These are phyloP conservation scores for Mucor mucedo DNA, from an alignment of 371 early-diverging fungal genomes.

Conservation along the genomic window DNA sequence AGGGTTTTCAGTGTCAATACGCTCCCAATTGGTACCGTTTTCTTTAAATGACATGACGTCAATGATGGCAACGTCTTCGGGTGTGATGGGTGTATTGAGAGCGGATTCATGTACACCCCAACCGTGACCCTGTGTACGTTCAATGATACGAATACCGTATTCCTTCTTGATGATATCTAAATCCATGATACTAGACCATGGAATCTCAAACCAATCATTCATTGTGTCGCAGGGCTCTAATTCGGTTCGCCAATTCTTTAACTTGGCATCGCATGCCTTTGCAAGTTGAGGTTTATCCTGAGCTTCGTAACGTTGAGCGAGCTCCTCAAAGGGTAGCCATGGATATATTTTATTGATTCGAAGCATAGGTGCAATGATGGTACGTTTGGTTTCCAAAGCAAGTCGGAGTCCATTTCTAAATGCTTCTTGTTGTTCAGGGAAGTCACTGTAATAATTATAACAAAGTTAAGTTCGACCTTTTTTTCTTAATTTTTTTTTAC, in stretches of 20 bases:
- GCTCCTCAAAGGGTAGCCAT: conserved; percentile 47
- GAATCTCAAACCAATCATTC: conserved; percentile 32
- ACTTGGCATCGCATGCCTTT: conserved; percentile 23
- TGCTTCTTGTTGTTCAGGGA: conserved; percentile 49
- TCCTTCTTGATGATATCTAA: conserved; percentile 27
- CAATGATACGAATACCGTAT: conserved; percentile 45
- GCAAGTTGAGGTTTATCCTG: conserved; percentile 36
- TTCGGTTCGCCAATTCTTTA: conserved; percentile 27
- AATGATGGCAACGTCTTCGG: conserved; percentile 35
- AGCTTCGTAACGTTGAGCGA: conserved; percentile 42
- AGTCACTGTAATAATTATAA: conserved; percentile 22
- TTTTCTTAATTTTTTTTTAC: too few species aligned
- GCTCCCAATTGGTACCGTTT: conserved; percentile 44
- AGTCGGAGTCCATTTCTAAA: conserved; percentile 53
- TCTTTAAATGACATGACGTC: conserved; percentile 47
- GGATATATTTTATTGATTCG: conserved; percentile 41
- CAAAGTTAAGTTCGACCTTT: too few species aligned
- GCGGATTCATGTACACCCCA: conserved; percentile 48
- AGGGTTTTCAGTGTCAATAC: conserved; percentile 20
- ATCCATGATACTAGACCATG: conserved; percentile 44
- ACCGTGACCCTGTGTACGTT: conserved; percentile 41
- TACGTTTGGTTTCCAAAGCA: conserved; percentile 50
- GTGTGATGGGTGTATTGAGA: conserved; percentile 8
- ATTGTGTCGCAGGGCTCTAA: conserved; percentile 35
- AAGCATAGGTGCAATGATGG: conserved; percentile 52